phyloP scores from a whole-genome alignment of 2,329 filamentous ascomycete genomes.

The Coleophoma eucalyptorum region DNA sequence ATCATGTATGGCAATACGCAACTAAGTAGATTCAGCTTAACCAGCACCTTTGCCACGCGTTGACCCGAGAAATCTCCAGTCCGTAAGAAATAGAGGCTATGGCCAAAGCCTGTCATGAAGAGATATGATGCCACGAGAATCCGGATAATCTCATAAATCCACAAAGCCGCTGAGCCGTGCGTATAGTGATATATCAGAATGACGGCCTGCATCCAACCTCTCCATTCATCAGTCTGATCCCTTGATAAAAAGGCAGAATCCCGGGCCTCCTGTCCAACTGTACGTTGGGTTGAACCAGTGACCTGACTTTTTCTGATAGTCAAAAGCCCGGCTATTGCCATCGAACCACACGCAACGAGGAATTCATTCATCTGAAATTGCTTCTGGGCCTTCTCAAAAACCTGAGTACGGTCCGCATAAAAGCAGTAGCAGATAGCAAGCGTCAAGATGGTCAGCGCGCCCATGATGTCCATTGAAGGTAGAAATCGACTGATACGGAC shows the following conservation, averaged over 20 bases:
- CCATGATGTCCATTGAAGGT: conserved; percentile 12
- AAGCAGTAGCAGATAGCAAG: conserved; percentile 39
- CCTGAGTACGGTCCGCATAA: conserved; percentile 48
- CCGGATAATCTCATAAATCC: conserved; percentile 51
- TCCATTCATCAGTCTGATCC: conserved; percentile 60
- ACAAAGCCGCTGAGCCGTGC: conserved; percentile 42
- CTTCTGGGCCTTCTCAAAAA: conserved; percentile 49
- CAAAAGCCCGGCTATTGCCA: conserved; percentile 25
- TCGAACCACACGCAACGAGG: conserved; percentile 19
- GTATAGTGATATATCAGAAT: conserved; percentile 57
- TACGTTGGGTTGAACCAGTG: not conserved
- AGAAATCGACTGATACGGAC: conserved; percentile 11
- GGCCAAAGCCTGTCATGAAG: conserved; percentile 59
- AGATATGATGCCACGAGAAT: conserved; percentile 54
- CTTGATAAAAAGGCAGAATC: conserved; percentile 43
- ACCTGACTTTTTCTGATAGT: conserved; percentile 20
- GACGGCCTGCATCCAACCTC: conserved; percentile 59
- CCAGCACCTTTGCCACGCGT: conserved; percentile 46
- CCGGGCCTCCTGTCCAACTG: not conserved
- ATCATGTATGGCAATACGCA: conserved; percentile 50
- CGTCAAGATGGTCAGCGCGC: conserved; percentile 14
- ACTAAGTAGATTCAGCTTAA: conserved; percentile 54
- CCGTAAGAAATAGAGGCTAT: conserved; percentile 53
- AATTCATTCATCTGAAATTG: conserved; percentile 34
- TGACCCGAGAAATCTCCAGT: conserved; percentile 53